A percentile compares a stretch with the other conserved stretches of the same genome.
phyloP scores from a whole-genome alignment of 331 rosid species.

The Quercus lobata region DNA sequence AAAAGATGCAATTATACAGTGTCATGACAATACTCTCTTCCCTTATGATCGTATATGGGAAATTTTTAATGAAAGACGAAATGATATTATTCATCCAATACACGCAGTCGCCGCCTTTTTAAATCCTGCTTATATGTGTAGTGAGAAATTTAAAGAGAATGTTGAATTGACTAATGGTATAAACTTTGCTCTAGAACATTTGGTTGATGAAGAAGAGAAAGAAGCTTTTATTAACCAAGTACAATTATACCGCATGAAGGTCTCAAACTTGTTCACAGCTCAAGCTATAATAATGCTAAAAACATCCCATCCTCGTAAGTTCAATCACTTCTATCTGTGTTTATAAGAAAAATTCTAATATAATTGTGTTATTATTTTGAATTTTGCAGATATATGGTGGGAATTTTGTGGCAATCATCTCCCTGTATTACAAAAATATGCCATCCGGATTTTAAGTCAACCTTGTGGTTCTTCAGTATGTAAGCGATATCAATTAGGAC shows the following conservation, averaged over 20 bases:
- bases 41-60: background rate
- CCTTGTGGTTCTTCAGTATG: background rate
- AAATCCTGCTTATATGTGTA: background rate
- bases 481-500: background rate
- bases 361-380: background rate
- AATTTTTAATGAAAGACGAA: rapidly evolving
- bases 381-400: background rate
- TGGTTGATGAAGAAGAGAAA: background rate
- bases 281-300: background rate
- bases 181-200: background rate
- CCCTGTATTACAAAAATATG: background rate
- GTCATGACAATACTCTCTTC: background rate
- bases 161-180: background rate
- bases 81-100: background rate
- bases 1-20: too few species aligned
- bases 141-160: background rate
- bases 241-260: background rate
- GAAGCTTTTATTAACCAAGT: background rate
- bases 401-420: background rate
- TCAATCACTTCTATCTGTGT: background rate
- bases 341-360: background rate
- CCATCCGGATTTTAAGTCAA: background rate
- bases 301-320: background rate
- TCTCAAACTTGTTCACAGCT: background rate
- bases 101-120: background rate